A percentile compares a stretch with the other conserved stretches of the same genome.
phyloP scores from a whole-genome alignment of 116 monocot species.

The Iris pallida region DNA sequence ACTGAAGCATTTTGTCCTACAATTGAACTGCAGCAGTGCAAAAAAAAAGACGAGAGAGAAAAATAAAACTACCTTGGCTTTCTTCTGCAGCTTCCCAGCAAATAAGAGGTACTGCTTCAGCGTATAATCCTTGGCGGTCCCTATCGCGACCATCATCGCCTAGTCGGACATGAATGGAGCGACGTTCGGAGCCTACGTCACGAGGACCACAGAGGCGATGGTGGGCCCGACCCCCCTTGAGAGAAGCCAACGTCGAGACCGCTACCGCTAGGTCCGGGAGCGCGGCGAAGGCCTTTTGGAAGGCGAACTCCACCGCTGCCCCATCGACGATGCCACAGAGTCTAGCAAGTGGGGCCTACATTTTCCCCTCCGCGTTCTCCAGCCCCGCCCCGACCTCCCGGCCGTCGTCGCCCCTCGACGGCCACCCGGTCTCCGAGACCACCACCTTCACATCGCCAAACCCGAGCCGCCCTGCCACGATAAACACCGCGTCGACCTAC shows the following conservation, averaged over 20 bases:
- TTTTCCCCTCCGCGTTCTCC: no score
- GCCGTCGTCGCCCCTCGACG: no score
- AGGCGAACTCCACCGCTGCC: slow-evolving; percentile 51
- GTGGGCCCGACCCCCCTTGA: slow-evolving; percentile 92
- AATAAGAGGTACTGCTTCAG: slow-evolving; percentile 74
- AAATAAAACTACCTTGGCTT: slow-evolving; percentile 53
- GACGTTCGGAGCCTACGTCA: slow-evolving; percentile 71
- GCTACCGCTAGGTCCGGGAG: slow-evolving; percentile 70
- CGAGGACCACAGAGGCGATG: slow-evolving; percentile 81
- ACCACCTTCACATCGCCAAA: no score
- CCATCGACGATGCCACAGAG: slow-evolving; percentile 58
- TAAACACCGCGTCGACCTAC: no score
- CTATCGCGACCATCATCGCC: slow-evolving; percentile 56
- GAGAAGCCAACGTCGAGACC: slow-evolving; percentile 49
- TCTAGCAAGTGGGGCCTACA: slow-evolving; percentile 67
- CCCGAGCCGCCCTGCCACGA: no score
- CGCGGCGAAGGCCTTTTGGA: slow-evolving; percentile 50
- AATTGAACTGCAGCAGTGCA: no score
- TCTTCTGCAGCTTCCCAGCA: slow-evolving; percentile 60
- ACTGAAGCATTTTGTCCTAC: no score
- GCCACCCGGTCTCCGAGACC: no score
- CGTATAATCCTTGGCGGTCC: slow-evolving; percentile 80
- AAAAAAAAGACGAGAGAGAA: no score
- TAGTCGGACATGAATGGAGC: slow-evolving; percentile 98
- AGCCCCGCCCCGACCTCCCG: no score